Evolutionary conservation across 2,329 filamentous ascomycete species (phyloP).

Genomic region (Aureobasidium uvarum): DNA sequence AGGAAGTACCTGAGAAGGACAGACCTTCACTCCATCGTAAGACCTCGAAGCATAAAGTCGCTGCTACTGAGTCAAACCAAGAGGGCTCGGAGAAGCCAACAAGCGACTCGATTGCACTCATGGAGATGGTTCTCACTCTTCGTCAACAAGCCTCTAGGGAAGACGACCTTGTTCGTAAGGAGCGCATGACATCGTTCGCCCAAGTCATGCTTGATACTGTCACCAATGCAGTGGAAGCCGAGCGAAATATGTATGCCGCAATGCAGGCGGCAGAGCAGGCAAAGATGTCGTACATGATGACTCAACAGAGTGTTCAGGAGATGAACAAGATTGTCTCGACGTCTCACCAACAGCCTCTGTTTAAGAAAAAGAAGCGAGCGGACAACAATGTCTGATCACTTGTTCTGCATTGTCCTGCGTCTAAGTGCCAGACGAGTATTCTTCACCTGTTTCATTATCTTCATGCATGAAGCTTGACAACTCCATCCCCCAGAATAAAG

Average conservation of each 20-base stretch:
- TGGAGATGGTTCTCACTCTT: constrained; percentile 12
- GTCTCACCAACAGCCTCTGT: constrained; percentile 14
- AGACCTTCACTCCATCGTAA: neutral
- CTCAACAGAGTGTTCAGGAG: constrained; percentile 31
- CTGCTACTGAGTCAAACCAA: neutral
- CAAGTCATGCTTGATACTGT: constrained; percentile 34
- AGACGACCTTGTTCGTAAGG: constrained; percentile 30
- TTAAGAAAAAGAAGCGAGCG: constrained; percentile 14
- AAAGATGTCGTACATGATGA: constrained; percentile 34
- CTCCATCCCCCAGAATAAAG: neutral
- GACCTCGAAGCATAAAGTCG: neutral
- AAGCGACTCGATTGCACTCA: neutral
- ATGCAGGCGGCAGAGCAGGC: constrained; percentile 33
- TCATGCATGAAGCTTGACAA: neutral
- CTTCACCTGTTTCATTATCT: neutral
- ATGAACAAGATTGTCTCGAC: constrained; percentile 28
- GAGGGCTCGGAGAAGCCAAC: neutral
- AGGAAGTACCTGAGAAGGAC: neutral
- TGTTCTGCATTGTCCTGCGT: too few relatives aligned
- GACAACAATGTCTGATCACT: neutral
- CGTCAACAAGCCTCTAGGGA: constrained; percentile 23
- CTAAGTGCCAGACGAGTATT: neutral
- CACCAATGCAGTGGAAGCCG: constrained; percentile 33
- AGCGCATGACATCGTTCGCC: constrained; percentile 33
- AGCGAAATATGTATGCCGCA: constrained; percentile 33